phyloP scores from a whole-genome alignment of 139 green algal species.

The Ostreobium quekettii region DNA sequence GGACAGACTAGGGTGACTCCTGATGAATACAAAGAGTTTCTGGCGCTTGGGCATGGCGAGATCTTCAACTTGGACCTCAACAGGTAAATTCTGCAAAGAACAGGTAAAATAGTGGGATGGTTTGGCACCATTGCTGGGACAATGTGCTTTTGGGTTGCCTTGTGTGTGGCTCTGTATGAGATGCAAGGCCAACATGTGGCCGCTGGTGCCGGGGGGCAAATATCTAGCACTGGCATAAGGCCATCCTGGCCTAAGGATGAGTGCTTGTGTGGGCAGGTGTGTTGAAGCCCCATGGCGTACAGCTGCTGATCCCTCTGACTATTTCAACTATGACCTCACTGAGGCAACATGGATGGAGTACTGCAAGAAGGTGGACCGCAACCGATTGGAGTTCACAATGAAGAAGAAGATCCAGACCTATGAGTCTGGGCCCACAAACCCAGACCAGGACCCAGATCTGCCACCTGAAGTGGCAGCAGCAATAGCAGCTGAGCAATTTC shows the following conservation, averaged over 20 bases:
- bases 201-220: no score
- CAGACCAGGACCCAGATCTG: constrained; percentile 22
- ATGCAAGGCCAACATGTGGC: no score
- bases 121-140: no score
- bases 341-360: constrained; percentile 66
- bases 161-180: no score
- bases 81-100: no score
- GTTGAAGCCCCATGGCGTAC: constrained; percentile 66
- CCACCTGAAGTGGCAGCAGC: constrained; percentile 32
- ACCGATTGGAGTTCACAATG: constrained; percentile 24
- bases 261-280: no score
- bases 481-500: constrained; percentile 16
- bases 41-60: constrained; percentile 75
- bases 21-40: constrained; percentile 86
- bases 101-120: no score
- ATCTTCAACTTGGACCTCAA: constrained; percentile 79
- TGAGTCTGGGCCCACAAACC: background rate
- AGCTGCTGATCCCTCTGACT: constrained; percentile 58
- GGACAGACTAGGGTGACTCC: constrained; percentile 67
- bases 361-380: constrained; percentile 42
- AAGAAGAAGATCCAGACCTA: constrained; percentile 19
- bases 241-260: no score
- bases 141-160: no score
- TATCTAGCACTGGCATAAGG: no score
- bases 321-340: constrained; percentile 82